phyloP scores from a whole-genome alignment of 306 rosid species.

The Trifolium dubium region DNA sequence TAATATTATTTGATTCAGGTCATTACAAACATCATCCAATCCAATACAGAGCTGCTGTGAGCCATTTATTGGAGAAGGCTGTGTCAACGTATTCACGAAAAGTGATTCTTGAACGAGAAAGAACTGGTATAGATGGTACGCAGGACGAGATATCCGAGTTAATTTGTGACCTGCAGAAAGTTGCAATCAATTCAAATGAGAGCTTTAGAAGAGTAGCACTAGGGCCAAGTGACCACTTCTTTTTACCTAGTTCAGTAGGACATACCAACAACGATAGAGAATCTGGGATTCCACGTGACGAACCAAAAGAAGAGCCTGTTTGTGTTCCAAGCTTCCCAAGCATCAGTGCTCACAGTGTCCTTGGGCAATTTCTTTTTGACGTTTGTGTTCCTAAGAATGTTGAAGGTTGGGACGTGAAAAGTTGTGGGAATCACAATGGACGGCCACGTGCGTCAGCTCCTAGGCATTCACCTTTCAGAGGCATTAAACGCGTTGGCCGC shows the following conservation, averaged over 20 bases:
- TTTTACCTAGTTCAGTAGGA: constrained; percentile 57
- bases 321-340: constrained; percentile 55
- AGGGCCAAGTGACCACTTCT: constrained; percentile 61
- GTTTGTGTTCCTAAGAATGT: constrained; percentile 81
- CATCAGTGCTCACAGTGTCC: constrained; percentile 72
- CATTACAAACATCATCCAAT: constrained; percentile 70
- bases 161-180: constrained; percentile 57
- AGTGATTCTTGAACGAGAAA: constrained; percentile 55
- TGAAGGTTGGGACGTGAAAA: constrained; percentile 73
- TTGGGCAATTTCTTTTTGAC: constrained; percentile 83
- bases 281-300: constrained; percentile 54
- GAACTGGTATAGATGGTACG: constrained; percentile 49
- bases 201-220: constrained; percentile 67
- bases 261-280: constrained; percentile 50
- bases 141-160: constrained; percentile 57
- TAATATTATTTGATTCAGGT: constrained; percentile 55
- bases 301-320: constrained; percentile 56
- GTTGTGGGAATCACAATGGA: constrained; percentile 52
- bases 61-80: constrained; percentile 75
- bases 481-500: constrained; percentile 67
- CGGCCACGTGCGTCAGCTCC: constrained; percentile 69
- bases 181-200: constrained; percentile 61
- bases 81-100: constrained; percentile 57
- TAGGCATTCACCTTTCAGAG: constrained; percentile 55
- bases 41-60: constrained; percentile 81